These are phyloP conservation scores for Neurospora crassa DNA, from an alignment of 2,329 filamentous ascomycete genomes.

Conservation along the genomic window DNA sequence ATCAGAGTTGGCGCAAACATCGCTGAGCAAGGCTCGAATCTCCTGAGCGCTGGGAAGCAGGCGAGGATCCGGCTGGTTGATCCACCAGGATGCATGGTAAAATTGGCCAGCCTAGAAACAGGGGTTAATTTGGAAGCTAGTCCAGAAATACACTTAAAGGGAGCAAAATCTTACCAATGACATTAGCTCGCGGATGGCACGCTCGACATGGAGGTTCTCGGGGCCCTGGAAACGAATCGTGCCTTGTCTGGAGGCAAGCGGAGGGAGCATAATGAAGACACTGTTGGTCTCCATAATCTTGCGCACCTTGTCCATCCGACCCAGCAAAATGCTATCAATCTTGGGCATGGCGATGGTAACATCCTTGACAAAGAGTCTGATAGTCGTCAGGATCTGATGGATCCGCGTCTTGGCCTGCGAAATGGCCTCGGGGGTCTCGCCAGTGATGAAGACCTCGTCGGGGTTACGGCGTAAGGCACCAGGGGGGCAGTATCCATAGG, in stretches of 20 bases:
- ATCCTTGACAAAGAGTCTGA: conserved; percentile 84
- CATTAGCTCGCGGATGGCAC: conserved; percentile 94
- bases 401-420: conserved; percentile 84
- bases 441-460: conserved; percentile 91
- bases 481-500: conserved; percentile 81
- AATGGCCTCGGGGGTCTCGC: conserved; percentile 76
- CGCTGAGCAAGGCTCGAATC: conserved; percentile 80
- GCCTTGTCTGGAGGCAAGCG: conserved; percentile 74
- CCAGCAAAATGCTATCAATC: conserved; percentile 87
- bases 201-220: conserved; percentile 88
- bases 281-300: conserved; percentile 97
- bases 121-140: conserved; percentile 17
- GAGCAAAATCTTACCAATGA: conserved; percentile 54
- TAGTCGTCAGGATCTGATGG: conserved; percentile 70
- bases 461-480: conserved; percentile 75
- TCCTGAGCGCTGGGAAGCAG: conserved; percentile 57
- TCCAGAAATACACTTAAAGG: neutral
- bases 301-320: conserved; percentile 88
- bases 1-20: conserved; percentile 93
- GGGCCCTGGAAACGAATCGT: conserved; percentile 85
- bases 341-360: conserved; percentile 83
- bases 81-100: conserved; percentile 94
- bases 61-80: conserved; percentile 64
- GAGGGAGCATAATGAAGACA: conserved; percentile 87
- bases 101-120: conserved; percentile 74